A percentile compares a stretch with the other conserved stretches of the same genome.
These are phyloP conservation scores for Plectosphaerella plurivora DNA, from an alignment of 2,329 filamentous ascomycete genomes.

Conservation along the genomic window DNA sequence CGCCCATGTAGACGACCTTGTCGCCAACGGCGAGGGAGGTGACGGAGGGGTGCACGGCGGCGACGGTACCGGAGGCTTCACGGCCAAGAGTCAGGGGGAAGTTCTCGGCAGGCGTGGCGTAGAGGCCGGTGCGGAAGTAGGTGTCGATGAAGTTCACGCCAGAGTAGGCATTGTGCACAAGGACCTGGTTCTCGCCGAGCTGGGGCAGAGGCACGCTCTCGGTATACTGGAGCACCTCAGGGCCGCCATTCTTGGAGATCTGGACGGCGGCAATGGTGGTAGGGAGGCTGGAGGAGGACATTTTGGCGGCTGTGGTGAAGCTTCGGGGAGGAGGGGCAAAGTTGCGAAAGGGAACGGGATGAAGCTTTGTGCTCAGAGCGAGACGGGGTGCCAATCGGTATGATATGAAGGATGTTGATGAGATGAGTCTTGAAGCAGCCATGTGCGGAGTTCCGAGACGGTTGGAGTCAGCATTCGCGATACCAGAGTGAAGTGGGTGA, in stretches of 20 bases:
- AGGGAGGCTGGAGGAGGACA: conserved; percentile 1
- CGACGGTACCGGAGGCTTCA: conserved; percentile 71
- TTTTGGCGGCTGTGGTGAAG: background rate
- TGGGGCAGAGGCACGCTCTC: conserved; percentile 68
- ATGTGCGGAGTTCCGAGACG: too few species aligned
- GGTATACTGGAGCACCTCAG: conserved; percentile 67
- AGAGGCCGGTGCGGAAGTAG: conserved; percentile 84
- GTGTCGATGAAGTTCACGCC: conserved; percentile 90
- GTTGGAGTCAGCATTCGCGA: too few species aligned
- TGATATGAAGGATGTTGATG: too few species aligned
- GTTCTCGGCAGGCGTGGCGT: conserved; percentile 49
- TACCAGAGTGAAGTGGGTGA: too few species aligned
- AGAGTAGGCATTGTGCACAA: conserved; percentile 75
- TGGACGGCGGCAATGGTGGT: conserved; percentile 67
- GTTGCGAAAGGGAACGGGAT: background rate
- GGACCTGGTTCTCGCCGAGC: conserved; percentile 64
- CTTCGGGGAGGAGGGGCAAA: background rate
- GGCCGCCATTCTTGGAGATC: conserved; percentile 67
- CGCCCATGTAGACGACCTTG: conserved; percentile 65
- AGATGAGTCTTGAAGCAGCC: too few species aligned
- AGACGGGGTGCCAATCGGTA: too few species aligned
- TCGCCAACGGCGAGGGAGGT: conserved; percentile 59
- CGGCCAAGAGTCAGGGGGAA: conserved; percentile 75
- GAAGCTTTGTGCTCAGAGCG: background rate
- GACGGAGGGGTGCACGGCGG: conserved; percentile 50